Percentiles rank a stretch among this genome's conserved stretches.
These are phyloP conservation scores for Chionographis japonica DNA, from an alignment of 106 monocot species.

Conservation along the genomic window DNA sequence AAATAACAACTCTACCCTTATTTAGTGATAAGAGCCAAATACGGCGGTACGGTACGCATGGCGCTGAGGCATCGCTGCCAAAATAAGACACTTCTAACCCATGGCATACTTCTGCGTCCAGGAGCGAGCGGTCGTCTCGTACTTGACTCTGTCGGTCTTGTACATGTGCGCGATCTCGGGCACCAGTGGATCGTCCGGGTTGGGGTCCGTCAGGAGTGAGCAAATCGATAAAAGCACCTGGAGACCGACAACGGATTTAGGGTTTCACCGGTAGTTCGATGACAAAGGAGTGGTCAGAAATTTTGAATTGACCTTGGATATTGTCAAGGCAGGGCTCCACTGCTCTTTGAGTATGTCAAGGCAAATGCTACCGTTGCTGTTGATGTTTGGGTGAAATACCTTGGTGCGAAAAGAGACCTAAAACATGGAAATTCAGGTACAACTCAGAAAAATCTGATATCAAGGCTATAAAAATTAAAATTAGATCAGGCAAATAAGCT, in stretches of 20 bases:
- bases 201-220: constrained; percentile 37
- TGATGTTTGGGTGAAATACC: constrained; percentile 15
- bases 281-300: background rate
- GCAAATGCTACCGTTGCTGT: constrained; percentile 12
- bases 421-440: background rate
- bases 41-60: too few species aligned
- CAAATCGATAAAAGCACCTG: constrained; percentile 37
- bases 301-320: constrained; percentile 1
- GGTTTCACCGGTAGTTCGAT: background rate
- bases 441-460: too few species aligned
- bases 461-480: too few species aligned
- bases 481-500: too few species aligned
- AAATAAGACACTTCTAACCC: constrained; percentile 9
- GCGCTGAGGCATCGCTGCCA: too few species aligned
- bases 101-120: constrained; percentile 46
- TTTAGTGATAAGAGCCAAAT: too few species aligned
- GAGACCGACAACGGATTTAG: background rate
- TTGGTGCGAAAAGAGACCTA: constrained; percentile 9
- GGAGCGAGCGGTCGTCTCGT: constrained; percentile 37
- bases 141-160: constrained; percentile 40
- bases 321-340: constrained; percentile 12
- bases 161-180: constrained; percentile 44
- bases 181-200: constrained; percentile 34
- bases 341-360: constrained; percentile 11
- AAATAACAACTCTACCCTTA: too few species aligned